These are phyloP conservation scores for Aspergillus pseudotamarii DNA, from an alignment of 2,329 filamentous ascomycete species.

Conservation along the genomic window DNA sequence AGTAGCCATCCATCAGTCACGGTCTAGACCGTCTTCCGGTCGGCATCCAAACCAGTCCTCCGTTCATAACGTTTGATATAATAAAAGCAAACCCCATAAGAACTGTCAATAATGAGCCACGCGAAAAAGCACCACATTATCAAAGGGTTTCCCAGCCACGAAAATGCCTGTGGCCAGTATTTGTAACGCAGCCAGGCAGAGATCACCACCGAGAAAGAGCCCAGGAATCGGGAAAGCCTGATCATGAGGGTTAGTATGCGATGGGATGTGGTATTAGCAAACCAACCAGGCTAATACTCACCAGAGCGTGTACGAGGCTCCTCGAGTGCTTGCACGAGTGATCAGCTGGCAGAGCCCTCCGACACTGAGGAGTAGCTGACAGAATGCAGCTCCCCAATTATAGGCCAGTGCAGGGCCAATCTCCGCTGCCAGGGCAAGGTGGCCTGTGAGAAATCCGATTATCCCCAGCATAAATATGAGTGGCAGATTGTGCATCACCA, in stretches of 20 bases:
- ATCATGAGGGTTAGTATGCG: background rate
- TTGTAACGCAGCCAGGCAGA: slow-evolving; percentile 9
- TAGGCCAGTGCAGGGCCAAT: slow-evolving; percentile 14
- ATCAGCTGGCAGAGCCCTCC: slow-evolving; percentile 14
- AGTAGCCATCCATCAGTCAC: too few species aligned
- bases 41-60: too few species aligned
- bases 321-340: slow-evolving; percentile 13
- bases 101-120: slow-evolving; percentile 12
- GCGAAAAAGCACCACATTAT: slow-evolving; percentile 12
- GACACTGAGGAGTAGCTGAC: slow-evolving; percentile 12
- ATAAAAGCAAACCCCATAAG: slow-evolving; percentile 17
- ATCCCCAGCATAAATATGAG: slow-evolving; percentile 13
- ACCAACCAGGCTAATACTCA: background rate
- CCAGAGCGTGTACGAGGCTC: slow-evolving; percentile 17
- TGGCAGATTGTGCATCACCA: slow-evolving; percentile 18
- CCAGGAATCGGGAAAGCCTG: slow-evolving; percentile 18
- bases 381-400: slow-evolving; percentile 11
- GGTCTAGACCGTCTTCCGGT: too few species aligned
- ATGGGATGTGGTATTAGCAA: fast-evolving
- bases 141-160: slow-evolving; percentile 13
- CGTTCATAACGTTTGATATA: slow-evolving; percentile 6
- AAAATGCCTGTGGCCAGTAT: slow-evolving; percentile 15
- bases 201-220: slow-evolving; percentile 4
- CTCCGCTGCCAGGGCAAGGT: slow-evolving; percentile 12
- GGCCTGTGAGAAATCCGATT: slow-evolving; percentile 8